phyloP scores from a whole-genome alignment of 2,329 filamentous ascomycete genomes.

The Sordariomycetes sp. region DNA sequence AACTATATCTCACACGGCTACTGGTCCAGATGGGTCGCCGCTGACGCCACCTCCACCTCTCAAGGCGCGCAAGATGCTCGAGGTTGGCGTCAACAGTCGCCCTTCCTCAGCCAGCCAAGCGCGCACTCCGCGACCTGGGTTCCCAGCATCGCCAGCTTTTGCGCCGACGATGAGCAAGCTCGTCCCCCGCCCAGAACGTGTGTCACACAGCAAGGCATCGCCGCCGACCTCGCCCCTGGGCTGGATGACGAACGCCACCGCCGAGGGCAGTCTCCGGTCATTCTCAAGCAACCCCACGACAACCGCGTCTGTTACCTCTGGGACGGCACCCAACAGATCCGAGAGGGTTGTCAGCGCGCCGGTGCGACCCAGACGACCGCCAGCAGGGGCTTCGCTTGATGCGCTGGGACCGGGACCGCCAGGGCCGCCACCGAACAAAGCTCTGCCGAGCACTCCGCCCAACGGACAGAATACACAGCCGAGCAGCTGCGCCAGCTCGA shows the following conservation, averaged over 20 bases:
- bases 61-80: conserved; percentile 35
- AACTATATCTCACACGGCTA: conserved; percentile 13
- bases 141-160: conserved; percentile 28
- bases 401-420: too few species aligned
- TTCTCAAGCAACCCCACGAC: conserved; percentile 1
- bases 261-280: not conserved
- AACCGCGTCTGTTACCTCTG: not conserved
- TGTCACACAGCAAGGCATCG: too few species aligned
- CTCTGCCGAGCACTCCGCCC: too few species aligned
- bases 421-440: too few species aligned
- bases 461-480: too few species aligned
- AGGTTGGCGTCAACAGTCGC: conserved; percentile 14
- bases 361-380: too few species aligned
- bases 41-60: conserved; percentile 38
- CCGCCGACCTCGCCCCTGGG: not conserved
- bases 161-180: conserved; percentile 25
- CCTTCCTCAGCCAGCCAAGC: conserved; percentile 9
- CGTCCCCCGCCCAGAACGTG: conserved; percentile 13
- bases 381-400: too few species aligned
- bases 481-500: too few species aligned
- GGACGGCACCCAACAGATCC: too few species aligned
- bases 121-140: conserved; percentile 9
- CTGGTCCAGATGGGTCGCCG: conserved; percentile 11
- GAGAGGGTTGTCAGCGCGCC: too few species aligned
- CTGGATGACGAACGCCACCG: not conserved